A percentile compares a stretch with the other conserved stretches of the same genome.
Evolutionary conservation across 2,329 filamentous ascomycete genomes (phyloP).

Genomic region (Pseudopithomyces maydicus): DNA sequence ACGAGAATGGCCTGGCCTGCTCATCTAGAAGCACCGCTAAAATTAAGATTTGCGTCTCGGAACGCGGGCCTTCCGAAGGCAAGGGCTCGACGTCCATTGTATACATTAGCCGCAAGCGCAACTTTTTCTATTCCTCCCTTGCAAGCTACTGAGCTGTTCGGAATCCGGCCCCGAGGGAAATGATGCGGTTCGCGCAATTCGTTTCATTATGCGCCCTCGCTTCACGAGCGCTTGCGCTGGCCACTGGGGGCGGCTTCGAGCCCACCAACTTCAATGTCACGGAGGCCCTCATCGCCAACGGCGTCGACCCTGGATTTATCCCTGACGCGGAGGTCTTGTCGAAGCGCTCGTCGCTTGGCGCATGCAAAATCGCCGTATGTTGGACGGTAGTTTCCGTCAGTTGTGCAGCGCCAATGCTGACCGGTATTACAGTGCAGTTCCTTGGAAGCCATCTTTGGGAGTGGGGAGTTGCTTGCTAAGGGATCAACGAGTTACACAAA

Average conservation of each 20-base stretch:
- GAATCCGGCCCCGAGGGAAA: background rate
- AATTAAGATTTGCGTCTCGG: background rate
- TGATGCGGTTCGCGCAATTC: constrained; percentile 15
- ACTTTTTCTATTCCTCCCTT: background rate
- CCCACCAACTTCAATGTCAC: constrained; percentile 13
- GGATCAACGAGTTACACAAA: constrained; percentile 20
- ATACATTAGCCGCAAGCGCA: background rate
- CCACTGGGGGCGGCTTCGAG: constrained; percentile 9
- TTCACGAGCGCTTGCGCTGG: constrained; percentile 14
- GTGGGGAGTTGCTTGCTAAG: constrained; percentile 16
- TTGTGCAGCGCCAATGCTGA: background rate
- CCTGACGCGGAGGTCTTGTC: constrained; percentile 8
- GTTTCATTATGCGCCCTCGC: constrained; percentile 14
- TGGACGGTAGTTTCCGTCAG: background rate
- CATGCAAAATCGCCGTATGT: constrained; percentile 24
- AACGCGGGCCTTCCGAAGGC: background rate
- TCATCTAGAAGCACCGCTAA: background rate
- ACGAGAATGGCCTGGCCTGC: no score
- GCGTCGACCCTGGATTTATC: constrained; percentile 15
- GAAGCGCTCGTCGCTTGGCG: constrained; percentile 3
- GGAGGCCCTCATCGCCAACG: constrained; percentile 15
- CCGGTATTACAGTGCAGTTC: constrained; percentile 27
- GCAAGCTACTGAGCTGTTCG: background rate
- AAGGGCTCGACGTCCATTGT: background rate
- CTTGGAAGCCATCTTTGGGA: constrained; percentile 28